These are phyloP conservation scores for Sporothrix phasma DNA, from an alignment of 2,329 filamentous ascomycete genomes.

Conservation along the genomic window DNA sequence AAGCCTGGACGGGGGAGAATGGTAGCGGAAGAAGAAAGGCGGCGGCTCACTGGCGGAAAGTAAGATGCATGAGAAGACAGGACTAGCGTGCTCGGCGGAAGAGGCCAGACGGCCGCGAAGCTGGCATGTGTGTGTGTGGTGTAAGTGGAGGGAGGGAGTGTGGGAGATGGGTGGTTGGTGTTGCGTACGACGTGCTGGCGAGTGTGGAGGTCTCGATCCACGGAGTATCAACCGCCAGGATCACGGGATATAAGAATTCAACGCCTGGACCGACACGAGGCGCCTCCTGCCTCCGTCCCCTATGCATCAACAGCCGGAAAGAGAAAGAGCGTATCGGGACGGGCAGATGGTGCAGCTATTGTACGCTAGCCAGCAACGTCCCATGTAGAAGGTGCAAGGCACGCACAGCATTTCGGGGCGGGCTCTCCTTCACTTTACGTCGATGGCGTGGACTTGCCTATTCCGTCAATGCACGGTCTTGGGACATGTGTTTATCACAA, in stretches of 20 bases:
- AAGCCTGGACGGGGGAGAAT: no score
- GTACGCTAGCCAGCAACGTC: neutral
- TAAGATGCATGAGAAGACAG: neutral
- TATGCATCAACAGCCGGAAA: neutral
- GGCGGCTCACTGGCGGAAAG: conserved; percentile 10
- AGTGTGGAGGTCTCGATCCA: conserved; percentile 1
- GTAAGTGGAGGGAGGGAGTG: conserved; percentile 1
- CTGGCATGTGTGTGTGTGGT: neutral
- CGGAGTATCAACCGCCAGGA: neutral
- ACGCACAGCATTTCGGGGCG: neutral
- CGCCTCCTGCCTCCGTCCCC: neutral
- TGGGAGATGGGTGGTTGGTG: neutral
- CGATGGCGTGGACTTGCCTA: neutral
- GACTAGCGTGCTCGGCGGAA: conserved; percentile 12
- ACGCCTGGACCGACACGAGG: neutral
- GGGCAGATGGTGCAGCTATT: neutral
- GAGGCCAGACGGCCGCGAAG: conserved; percentile 8
- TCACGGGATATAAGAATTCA: neutral
- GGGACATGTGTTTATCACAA: conserved; percentile 2
- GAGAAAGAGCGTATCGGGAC: neutral
- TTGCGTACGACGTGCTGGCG: neutral
- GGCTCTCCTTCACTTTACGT: neutral
- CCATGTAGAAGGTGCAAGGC: neutral
- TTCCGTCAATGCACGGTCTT: neutral
- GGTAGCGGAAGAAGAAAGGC: neutral